A percentile compares a stretch with the other conserved stretches of the same genome.
phyloP scores from a whole-genome alignment of 768 basidiomycete species.

The Kwoniella heveanensis region DNA sequence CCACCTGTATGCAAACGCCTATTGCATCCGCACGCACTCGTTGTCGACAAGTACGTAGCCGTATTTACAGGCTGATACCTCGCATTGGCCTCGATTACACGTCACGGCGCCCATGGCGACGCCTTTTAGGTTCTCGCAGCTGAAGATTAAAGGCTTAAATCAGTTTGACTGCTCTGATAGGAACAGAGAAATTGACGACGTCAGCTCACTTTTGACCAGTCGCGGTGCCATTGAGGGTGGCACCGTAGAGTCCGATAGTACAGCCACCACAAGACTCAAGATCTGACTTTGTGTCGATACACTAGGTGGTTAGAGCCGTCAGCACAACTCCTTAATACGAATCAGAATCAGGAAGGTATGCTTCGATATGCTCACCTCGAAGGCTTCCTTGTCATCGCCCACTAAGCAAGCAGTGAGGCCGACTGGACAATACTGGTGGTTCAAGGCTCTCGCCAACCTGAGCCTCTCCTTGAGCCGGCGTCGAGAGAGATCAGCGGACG shows the following conservation, averaged over 20 bases:
- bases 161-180: neutral
- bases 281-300: slow-evolving; percentile 12
- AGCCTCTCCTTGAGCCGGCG: slow-evolving; percentile 5
- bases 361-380: slow-evolving; percentile 22
- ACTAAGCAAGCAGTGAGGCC: slow-evolving; percentile 4
- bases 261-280: slow-evolving; percentile 19
- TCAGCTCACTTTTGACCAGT: slow-evolving; percentile 6
- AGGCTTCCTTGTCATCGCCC: neutral
- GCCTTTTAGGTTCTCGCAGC: slow-evolving; percentile 6
- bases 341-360: neutral
- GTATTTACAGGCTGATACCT: slow-evolving; percentile 17
- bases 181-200: no score
- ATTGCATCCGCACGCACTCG: slow-evolving; percentile 10
- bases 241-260: slow-evolving; percentile 6
- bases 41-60: slow-evolving; percentile 15
- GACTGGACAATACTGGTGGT: slow-evolving; percentile 8
- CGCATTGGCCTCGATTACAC: slow-evolving; percentile 14
- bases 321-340: neutral
- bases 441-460: neutral
- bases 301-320: neutral
- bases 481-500: no score
- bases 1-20: neutral
- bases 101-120: slow-evolving; percentile 19
- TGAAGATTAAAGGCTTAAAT: neutral
- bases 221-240: neutral